These are phyloP conservation scores for Syncephalastrum racemosum DNA, from an alignment of 371 early-diverging fungal species.

Conservation along the genomic window DNA sequence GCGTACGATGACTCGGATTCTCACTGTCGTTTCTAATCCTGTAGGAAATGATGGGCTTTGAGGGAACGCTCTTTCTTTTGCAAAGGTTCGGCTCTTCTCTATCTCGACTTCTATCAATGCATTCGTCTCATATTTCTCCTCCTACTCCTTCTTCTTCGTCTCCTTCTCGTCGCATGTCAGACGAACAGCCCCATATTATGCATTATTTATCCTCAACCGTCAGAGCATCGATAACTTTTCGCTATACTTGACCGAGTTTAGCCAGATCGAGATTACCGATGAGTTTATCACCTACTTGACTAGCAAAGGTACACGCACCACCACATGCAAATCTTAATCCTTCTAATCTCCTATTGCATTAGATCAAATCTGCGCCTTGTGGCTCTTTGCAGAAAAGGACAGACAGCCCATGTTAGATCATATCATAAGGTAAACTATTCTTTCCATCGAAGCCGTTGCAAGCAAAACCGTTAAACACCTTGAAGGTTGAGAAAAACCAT, in stretches of 20 bases:
- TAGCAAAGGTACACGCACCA: constrained; percentile 57
- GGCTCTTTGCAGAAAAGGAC: constrained; percentile 73
- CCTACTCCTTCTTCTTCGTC: background rate
- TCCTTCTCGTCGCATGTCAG: constrained; percentile 14
- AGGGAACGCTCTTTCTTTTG: constrained; percentile 66
- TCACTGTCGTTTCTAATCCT: background rate
- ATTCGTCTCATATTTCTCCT: too few relatives aligned
- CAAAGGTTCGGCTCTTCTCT: constrained; percentile 35
- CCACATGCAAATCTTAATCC: background rate
- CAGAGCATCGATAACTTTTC: constrained; percentile 64
- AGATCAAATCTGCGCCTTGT: constrained; percentile 66
- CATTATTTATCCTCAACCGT: constrained; percentile 72
- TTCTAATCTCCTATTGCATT: background rate
- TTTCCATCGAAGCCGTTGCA: background rate
- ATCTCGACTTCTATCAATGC: too few relatives aligned
- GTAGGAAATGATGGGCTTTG: constrained; percentile 70
- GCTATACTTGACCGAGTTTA: constrained; percentile 55
- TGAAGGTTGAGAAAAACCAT: constrained; percentile 4
- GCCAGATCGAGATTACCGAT: constrained; percentile 60
- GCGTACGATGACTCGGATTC: background rate
- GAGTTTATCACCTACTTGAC: constrained; percentile 73
- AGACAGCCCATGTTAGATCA: constrained; percentile 60
- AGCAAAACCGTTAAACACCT: background rate
- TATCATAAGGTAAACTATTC: constrained; percentile 49
- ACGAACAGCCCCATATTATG: constrained; percentile 48